Percentiles rank a stretch among this genome's conserved stretches.
phyloP scores from a whole-genome alignment of 2,329 filamentous ascomycete species.

The Pyrenophora seminiperda region DNA sequence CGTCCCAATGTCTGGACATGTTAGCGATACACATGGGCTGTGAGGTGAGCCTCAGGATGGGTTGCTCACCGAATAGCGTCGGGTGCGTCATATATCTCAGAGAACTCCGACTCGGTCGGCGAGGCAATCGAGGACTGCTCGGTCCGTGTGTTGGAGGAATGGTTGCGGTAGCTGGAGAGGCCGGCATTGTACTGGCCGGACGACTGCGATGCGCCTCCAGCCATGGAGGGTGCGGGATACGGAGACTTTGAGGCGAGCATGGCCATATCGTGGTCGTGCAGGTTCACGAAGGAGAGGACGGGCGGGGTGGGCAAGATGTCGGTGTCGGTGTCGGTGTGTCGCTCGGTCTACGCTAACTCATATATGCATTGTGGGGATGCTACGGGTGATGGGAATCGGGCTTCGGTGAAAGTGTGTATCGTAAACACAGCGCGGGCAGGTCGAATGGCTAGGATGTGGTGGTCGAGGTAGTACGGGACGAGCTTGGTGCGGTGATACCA shows the following conservation, averaged over 20 bases:
- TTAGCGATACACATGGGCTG: constrained; percentile 18
- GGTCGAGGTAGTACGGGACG: constrained; percentile 15
- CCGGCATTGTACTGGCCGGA: constrained; percentile 44
- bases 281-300: constrained; percentile 4
- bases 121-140: constrained; percentile 69
- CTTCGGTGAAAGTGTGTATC: constrained; percentile 1
- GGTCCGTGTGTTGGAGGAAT: constrained; percentile 38
- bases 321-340: constrained; percentile 6
- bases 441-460: constrained; percentile 9
- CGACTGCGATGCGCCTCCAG: constrained; percentile 36
- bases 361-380: constrained; percentile 24
- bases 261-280: constrained; percentile 62
- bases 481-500: constrained; percentile 11
- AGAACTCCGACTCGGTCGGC: constrained; percentile 92
- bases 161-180: constrained; percentile 45
- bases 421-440: constrained; percentile 15
- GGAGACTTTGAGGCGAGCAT: constrained; percentile 78
- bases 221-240: constrained; percentile 63
- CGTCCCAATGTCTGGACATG: constrained; percentile 71
- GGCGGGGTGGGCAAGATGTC: neutral
- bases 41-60: neutral
- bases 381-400: constrained; percentile 4
- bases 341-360: constrained; percentile 14
- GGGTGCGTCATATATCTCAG: constrained; percentile 72
- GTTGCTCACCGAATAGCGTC: constrained; percentile 58